Percentiles rank a stretch among this genome's conserved stretches.
Conservation (phyloP, 2,329 filamentous ascomycete species). For the Neopestalotiopsis rosae region DNA sequence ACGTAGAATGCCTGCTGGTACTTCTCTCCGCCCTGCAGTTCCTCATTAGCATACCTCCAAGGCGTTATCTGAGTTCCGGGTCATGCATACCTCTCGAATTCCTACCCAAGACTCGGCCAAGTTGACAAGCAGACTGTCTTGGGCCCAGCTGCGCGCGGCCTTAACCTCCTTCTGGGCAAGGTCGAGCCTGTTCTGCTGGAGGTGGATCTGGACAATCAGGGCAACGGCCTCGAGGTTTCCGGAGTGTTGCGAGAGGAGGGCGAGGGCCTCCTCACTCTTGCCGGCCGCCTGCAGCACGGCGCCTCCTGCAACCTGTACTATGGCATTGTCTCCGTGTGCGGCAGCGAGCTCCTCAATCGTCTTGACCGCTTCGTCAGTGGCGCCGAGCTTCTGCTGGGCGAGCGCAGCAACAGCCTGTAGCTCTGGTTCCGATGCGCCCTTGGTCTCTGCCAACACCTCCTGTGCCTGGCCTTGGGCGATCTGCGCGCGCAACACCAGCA, state of each 20-base stretch:
- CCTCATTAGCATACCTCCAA: slow-evolving; percentile 18
- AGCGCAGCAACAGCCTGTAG: slow-evolving; percentile 78
- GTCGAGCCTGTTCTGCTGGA: slow-evolving; percentile 89
- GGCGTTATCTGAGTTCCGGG: neutral
- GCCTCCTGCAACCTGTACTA: slow-evolving; percentile 82
- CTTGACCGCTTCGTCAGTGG: slow-evolving; percentile 65
- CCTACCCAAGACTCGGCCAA: slow-evolving; percentile 96
- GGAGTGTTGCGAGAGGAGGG: slow-evolving; percentile 81
- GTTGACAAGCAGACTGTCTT: slow-evolving; percentile 93
- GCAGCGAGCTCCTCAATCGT: slow-evolving; percentile 71
- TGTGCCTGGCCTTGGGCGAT: slow-evolving; percentile 81
- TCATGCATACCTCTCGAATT: slow-evolving; percentile 73
- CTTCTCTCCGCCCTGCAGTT: slow-evolving; percentile 80
- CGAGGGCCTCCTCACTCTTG: slow-evolving; percentile 84
- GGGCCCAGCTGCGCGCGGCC: slow-evolving; percentile 88
- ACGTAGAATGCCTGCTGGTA: slow-evolving; percentile 98
- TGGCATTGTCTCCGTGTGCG: slow-evolving; percentile 72
- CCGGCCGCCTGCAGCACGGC: slow-evolving; percentile 81
- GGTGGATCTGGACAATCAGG: slow-evolving; percentile 88
- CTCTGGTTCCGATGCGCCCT: slow-evolving; percentile 70
- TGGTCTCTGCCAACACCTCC: slow-evolving; percentile 72
- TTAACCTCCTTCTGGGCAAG: slow-evolving; percentile 88
- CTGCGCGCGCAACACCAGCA: slow-evolving; percentile 82
- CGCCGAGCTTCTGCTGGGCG: slow-evolving; percentile 68
- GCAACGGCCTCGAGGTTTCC: slow-evolving; percentile 83